Evolutionary conservation across 805 yeast genomes (phyloP).

Genomic region (Grigorovia transvaalensis): DNA sequence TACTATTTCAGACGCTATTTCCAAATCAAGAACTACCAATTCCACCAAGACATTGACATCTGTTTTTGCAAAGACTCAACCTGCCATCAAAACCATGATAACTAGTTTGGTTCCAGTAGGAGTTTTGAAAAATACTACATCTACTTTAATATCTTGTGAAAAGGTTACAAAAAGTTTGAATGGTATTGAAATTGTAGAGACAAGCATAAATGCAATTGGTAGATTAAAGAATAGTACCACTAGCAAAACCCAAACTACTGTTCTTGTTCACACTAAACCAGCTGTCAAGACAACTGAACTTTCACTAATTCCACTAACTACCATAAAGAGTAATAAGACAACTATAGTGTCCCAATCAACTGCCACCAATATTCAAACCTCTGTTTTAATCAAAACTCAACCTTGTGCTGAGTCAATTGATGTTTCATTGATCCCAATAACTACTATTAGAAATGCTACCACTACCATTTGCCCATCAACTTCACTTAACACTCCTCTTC

Average conservation of each 20-base stretch:
- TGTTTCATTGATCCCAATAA: neutral
- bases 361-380: neutral
- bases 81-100: neutral
- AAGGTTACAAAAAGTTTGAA: neutral
- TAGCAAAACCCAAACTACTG: neutral
- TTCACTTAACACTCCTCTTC: neutral
- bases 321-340: neutral
- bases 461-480: neutral
- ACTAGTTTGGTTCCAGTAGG: neutral
- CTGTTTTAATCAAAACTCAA: neutral
- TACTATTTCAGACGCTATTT: neutral
- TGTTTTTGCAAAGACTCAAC: neutral
- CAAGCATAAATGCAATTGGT: conserved; percentile 2
- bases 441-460: neutral
- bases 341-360: neutral
- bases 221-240: conserved; percentile 1
- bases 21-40: neutral
- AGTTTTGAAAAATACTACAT: neutral
- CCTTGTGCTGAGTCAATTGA: neutral
- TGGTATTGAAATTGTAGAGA: neutral
- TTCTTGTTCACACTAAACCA: neutral
- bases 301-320: neutral
- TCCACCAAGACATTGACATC: neutral
- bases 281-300: neutral
- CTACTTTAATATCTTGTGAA: neutral